phyloP scores from a whole-genome alignment of 768 basidiomycete genomes.

The Boletus vermiculosoides region DNA sequence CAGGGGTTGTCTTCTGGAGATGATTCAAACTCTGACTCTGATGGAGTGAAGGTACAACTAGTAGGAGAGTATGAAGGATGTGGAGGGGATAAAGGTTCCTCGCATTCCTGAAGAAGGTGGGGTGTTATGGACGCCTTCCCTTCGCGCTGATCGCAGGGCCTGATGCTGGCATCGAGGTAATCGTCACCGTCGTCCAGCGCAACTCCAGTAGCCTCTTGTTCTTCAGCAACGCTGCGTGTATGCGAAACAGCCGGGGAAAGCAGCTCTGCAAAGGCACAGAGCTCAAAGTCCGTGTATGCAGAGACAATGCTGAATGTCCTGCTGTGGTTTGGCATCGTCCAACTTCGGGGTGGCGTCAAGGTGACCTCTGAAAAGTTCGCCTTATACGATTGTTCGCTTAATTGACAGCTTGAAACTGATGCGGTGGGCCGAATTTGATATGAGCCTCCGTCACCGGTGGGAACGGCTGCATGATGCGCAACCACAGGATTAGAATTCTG shows the following conservation, averaged over 20 bases:
- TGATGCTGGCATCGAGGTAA: slow-evolving; percentile 29
- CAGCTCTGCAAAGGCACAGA: slow-evolving; percentile 50
- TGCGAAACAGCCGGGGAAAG: slow-evolving; percentile 38
- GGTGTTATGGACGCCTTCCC: slow-evolving; percentile 13
- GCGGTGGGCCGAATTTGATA: slow-evolving; percentile 13
- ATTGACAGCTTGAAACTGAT: slow-evolving; percentile 13
- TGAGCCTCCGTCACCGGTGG: slow-evolving; percentile 18
- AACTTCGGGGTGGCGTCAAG: slow-evolving; percentile 18
- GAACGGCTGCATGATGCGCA: slow-evolving; percentile 20
- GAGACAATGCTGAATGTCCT: slow-evolving; percentile 46
- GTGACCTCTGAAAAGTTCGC: slow-evolving; percentile 26
- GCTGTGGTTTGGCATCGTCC: slow-evolving; percentile 26
- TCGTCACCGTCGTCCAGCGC: slow-evolving; percentile 33
- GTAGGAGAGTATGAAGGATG: slow-evolving; percentile 17
- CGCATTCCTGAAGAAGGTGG: slow-evolving; percentile 32
- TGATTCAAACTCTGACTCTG: slow-evolving; percentile 38
- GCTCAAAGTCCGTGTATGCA: slow-evolving; percentile 47
- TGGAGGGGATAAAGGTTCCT: slow-evolving; percentile 31
- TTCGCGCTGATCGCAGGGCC: slow-evolving; percentile 3
- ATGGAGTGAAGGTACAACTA: slow-evolving; percentile 18
- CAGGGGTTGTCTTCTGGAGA: slow-evolving; percentile 30
- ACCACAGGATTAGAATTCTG: slow-evolving; percentile 26
- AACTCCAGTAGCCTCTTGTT: slow-evolving; percentile 21
- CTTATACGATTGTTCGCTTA: slow-evolving; percentile 21
- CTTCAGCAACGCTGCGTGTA: slow-evolving; percentile 20